Percentiles rank a stretch among this genome's conserved stretches.
Conservation (phyloP, 768 basidiomycete species). For the Hysterangium stoloniferum region DNA sequence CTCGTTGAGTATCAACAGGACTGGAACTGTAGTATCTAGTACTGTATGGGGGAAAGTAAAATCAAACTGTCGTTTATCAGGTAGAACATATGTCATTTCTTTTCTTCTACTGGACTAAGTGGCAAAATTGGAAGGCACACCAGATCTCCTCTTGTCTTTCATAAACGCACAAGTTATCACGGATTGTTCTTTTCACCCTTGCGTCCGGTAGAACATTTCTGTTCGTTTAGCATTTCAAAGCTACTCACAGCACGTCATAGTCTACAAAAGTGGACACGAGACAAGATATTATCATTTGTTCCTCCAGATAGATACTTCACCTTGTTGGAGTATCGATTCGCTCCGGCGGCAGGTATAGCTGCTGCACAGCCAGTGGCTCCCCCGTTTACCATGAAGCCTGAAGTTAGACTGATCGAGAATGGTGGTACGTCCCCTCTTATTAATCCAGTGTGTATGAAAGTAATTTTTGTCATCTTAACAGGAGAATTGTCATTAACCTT, state of each 20-base stretch:
- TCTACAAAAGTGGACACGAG: slow-evolving; percentile 69
- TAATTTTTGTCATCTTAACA: background rate
- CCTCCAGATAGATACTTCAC: slow-evolving; percentile 89
- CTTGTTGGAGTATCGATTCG: slow-evolving; percentile 75
- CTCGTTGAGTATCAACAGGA: slow-evolving; percentile 9
- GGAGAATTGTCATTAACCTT: no score
- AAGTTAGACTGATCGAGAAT: slow-evolving; percentile 29
- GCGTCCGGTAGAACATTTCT: slow-evolving; percentile 59
- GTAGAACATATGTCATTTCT: slow-evolving; percentile 12
- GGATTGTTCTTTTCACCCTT: slow-evolving; percentile 88
- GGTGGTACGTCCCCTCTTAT: slow-evolving; percentile 35
- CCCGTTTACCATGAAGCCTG: slow-evolving; percentile 27
- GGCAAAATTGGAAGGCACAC: slow-evolving; percentile 51
- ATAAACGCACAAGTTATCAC: slow-evolving; percentile 62
- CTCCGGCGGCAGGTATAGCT: slow-evolving; percentile 31
- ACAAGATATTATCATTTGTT: slow-evolving; percentile 78
- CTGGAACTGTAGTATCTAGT: slow-evolving; percentile 16
- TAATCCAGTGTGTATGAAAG: background rate
- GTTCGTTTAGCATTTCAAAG: slow-evolving; percentile 1
- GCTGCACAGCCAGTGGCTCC: slow-evolving; percentile 26
- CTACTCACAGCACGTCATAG: slow-evolving; percentile 30
- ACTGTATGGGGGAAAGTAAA: slow-evolving; percentile 18
- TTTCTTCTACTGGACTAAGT: background rate
- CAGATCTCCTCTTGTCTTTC: slow-evolving; percentile 78
- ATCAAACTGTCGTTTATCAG: slow-evolving; percentile 20